These are phyloP conservation scores for Solanum appendiculatum DNA, from an alignment of 257 asterid species.

Conservation along the genomic window DNA sequence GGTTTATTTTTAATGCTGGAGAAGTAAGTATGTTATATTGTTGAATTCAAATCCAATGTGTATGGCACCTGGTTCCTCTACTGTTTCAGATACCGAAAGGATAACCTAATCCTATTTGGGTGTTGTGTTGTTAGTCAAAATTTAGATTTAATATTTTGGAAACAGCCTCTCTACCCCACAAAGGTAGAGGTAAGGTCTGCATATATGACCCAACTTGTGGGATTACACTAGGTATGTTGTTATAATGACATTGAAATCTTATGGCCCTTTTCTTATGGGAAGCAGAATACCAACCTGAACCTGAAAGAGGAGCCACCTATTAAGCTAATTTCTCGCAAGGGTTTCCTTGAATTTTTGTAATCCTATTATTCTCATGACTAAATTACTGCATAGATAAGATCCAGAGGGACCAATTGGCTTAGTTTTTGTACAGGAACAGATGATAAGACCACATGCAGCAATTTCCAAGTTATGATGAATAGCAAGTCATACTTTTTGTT, in stretches of 20 bases:
- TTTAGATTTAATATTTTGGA: neutral
- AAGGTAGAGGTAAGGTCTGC: neutral
- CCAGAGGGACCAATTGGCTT: neutral
- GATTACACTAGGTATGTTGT: neutral
- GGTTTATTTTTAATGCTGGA: conserved; percentile 97
- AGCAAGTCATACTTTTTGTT: neutral
- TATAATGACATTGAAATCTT: neutral
- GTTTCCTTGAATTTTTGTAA: neutral
- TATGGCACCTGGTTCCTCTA: neutral
- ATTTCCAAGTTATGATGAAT: neutral
- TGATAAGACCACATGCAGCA: neutral
- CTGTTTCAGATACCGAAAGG: neutral
- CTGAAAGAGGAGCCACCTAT: neutral
- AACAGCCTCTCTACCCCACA: neutral
- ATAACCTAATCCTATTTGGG: neutral
- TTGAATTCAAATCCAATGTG: neutral
- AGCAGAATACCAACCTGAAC: neutral
- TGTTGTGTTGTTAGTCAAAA: neutral
- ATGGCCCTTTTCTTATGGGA: neutral
- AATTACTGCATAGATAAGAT: neutral
- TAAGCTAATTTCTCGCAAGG: neutral
- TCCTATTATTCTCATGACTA: neutral
- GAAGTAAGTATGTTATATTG: conserved; percentile 45
- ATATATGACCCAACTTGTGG: neutral
- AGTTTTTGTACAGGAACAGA: neutral